Percentiles rank a stretch among this genome's conserved stretches.
Conservation (phyloP, 23 red algal species). For the Agarophyton chilense region DNA sequence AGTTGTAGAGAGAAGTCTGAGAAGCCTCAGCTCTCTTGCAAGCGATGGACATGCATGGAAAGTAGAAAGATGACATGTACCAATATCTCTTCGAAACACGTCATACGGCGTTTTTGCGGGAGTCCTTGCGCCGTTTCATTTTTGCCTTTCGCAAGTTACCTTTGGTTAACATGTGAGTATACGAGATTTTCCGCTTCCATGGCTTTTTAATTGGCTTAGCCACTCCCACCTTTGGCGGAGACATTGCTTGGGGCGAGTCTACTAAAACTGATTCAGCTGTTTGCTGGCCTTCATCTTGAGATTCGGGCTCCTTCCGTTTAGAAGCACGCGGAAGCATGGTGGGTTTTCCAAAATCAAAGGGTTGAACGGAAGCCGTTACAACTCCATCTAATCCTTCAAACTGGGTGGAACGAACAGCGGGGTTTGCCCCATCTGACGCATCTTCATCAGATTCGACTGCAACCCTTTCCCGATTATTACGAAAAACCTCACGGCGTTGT, state of each 20-base stretch:
- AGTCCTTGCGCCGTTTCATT: conserved; percentile 13
- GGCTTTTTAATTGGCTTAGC: neutral
- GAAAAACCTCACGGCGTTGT: conserved; percentile 46
- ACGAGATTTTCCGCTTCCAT: conserved; percentile 42
- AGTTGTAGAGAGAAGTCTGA: conserved; percentile 13
- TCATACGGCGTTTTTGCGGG: neutral
- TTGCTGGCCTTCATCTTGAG: neutral
- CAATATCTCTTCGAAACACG: neutral
- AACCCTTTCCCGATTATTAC: neutral
- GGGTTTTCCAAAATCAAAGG: conserved; percentile 39
- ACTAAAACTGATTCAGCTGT: neutral
- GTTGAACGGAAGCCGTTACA: conserved; percentile 59
- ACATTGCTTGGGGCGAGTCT: neutral
- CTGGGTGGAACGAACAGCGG: neutral
- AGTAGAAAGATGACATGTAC: neutral
- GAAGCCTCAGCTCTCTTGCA: neutral
- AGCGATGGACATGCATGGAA: conserved; percentile 21
- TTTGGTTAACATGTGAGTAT: conserved; percentile 42
- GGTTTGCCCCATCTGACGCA: neutral
- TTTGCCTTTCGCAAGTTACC: conserved; percentile 41
- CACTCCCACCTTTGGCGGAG: neutral
- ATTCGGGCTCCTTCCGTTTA: neutral
- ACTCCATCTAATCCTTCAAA: conserved; percentile 32
- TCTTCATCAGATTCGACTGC: conserved; percentile 21
- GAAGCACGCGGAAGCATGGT: neutral